Base-by-base conservation (phyloP, 2,329 filamentous ascomycete species). In the Aspergillus pseudonomiae region DNA sequence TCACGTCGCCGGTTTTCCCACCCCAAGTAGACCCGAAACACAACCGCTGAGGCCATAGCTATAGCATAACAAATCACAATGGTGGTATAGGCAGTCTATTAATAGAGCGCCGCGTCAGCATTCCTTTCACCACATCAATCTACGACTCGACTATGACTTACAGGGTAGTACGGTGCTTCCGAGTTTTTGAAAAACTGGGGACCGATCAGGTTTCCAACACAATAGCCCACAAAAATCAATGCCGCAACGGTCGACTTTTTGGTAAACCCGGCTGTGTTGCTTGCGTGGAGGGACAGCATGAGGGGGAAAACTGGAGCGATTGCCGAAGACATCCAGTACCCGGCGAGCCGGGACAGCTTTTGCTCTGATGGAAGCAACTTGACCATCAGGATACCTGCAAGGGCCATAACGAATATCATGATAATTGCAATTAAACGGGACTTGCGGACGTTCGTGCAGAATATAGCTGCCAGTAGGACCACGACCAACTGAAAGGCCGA, bases 371-470 rank as follows among this genome's bases (percentile, higher is more conserved):
- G 62, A 11, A 70, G 53, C 11, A 70, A 64, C 26, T 71, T 69
- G 45, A 71, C 63, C 69, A 70, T 71, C 10, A 71, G 61, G 9
- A 66, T 60, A 9, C 68, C 68, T 4, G 65, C 65, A 2, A 71
- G 57, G 7, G 66, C 65, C n/a, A 70, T 59, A 7, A 63, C 45
- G 39, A 63, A 68, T n/a, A 69, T 62, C 3, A 53, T 16, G 11
- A 66, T 52, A 32, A 71, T 62, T 14, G 63, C 65, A 12, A 65
- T 34, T 16, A 66, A 57, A 3, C 69, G 62, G 12, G 69, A 68
- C 43, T 64, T 67, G 48, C 68, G 67, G 50, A 69, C 55, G 4
- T 57, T 32, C 12, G 61, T 65, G 30, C 67, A 66, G 43, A 67
- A 45, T 0, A 66, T 21, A 11, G 69, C 66, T 1, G 66, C 62